Evolutionary conservation across 2,329 filamentous ascomycete species (phyloP).

Genomic region (Myotisia sp.): DNA sequence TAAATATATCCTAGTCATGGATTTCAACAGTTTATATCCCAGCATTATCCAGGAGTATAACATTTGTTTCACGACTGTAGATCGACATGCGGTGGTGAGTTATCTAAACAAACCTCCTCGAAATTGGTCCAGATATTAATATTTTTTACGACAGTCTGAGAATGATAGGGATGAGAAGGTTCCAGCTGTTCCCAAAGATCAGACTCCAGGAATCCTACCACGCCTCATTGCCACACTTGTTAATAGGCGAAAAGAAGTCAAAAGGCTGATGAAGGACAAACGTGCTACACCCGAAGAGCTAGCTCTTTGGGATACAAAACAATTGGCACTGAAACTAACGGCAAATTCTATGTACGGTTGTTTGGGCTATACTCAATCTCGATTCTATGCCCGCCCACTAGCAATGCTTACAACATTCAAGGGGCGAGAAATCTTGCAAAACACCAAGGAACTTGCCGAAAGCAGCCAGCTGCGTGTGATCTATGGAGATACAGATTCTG

Average conservation of each 20-base stretch:
- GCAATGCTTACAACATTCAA: conserved; percentile 95
- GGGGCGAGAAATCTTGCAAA: conserved; percentile 89
- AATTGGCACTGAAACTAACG: conserved; percentile 88
- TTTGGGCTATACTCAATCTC: conserved; percentile 88
- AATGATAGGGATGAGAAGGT: conserved; percentile 74
- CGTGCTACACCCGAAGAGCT: conserved; percentile 71
- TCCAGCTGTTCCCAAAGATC: conserved; percentile 66
- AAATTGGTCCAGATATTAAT: conserved; percentile 8
- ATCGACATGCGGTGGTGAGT: conserved; percentile 57
- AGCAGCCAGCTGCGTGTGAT: conserved; percentile 85
- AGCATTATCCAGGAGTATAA: conserved; percentile 99
- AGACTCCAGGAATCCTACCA: conserved; percentile 74
- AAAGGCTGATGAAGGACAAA: conserved; percentile 93
- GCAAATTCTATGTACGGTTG: conserved; percentile 99
- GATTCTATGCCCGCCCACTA: conserved; percentile 89
- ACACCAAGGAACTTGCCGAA: conserved; percentile 91
- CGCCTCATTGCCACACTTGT: conserved; percentile 86
- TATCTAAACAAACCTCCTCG: not conserved
- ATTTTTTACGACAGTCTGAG: conserved; percentile 24
- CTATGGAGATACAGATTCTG: conserved; percentile 96
- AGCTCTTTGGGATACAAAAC: conserved; percentile 95
- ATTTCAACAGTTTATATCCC: conserved; percentile 97
- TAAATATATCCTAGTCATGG: conserved; percentile 97
- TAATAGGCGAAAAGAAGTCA: conserved; percentile 75
- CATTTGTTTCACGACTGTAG: conserved; percentile 97